Evolutionary conservation across 129 eudicot genomes (phyloP), one percentile per base, ranked within the genome.

Genomic region (Centrapalus pauciflorus): DNA sequence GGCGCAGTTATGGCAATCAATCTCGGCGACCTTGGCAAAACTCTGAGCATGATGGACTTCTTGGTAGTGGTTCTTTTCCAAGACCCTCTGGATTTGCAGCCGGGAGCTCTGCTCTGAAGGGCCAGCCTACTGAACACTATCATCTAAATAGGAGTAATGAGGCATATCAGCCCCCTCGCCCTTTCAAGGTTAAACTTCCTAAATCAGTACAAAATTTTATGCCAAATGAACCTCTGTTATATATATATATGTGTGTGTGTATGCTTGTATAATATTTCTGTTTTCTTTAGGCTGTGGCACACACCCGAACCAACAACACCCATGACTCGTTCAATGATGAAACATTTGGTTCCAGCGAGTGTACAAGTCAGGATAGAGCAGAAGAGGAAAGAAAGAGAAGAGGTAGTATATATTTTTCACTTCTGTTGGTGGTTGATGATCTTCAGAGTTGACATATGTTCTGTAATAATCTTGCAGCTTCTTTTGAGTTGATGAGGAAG

Each of bases 161-260:
- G 72, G 93, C 95, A 6, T 94, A 94, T 84, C 99, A 94, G 38
- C 99, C 99, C 46, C 99, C 99, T 76, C 95, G 99, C 26, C 99
- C 99, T 61, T 94, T 80, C 71, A 89, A 94, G 95, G 99, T 89
- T 17, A 28, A 23, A 5, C 26, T 70, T 29, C 6, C 41, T 45
- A 27, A 11, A 14, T 51, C 55, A 26, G 14, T 69, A 58, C 35
- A 33, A 24, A n/a, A 41, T 49, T 11, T 62, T 28, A 26, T 61
- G 48, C 28, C 25, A 48, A 29, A 56, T 23, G 24, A 34, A 19
- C 57, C 48, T 46, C 5, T 51, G 26, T 1, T 54, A 21, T 27
- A 8, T 52, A 26, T 4, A 27, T 51, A 51, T 24, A 55, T 12
- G 8, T 4, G 20, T 24, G 32, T 64, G 55, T 45, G 4, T 64